A percentile compares a stretch with the other conserved stretches of the same genome.
phyloP scores from a whole-genome alignment of 495 filamentous ascomycete genomes.

The Platismatia glauca region DNA sequence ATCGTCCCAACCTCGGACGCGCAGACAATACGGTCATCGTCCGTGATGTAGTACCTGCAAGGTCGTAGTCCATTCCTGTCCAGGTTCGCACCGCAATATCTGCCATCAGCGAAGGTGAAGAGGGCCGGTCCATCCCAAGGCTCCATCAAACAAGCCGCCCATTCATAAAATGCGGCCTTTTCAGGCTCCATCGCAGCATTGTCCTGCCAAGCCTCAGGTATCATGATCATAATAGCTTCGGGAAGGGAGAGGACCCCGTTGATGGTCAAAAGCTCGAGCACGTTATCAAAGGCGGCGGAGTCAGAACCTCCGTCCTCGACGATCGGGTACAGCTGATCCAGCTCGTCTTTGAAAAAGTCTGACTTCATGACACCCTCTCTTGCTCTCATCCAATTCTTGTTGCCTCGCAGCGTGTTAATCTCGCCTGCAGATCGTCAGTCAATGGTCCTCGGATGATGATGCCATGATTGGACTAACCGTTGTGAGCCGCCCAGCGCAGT shows the following conservation, averaged over 20 bases:
- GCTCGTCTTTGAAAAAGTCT: conserved; percentile 83
- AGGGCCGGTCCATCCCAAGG: conserved; percentile 97
- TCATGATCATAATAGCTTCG: conserved; percentile 98
- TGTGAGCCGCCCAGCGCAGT: conserved; percentile 94
- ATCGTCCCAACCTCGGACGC: conserved; percentile 98
- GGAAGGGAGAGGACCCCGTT: conserved; percentile 96
- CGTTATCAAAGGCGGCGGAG: conserved; percentile 97
- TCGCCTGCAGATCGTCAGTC: conserved; percentile 51
- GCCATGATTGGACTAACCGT: conserved; percentile 49
- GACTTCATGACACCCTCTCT: conserved; percentile 95
- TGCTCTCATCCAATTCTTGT: conserved; percentile 99
- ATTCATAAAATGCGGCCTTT: conserved; percentile 98
- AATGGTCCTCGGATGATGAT: neutral
- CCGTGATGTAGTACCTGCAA: conserved; percentile 96
- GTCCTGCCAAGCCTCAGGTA: conserved; percentile 97
- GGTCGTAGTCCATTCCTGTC: conserved; percentile 95
- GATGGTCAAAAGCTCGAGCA: conserved; percentile 88
- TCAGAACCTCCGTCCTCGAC: conserved; percentile 97
- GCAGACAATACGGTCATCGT: conserved; percentile 97
- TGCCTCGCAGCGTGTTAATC: conserved; percentile 96
- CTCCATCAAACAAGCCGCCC: conserved; percentile 99
- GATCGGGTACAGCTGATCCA: conserved; percentile 86
- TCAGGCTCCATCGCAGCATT: conserved; percentile 85
- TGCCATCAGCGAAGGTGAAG: conserved; percentile 95
- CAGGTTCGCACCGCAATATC: conserved; percentile 97